Percentiles rank a stretch among this genome's conserved stretches.
Conservation (phyloP, 1,284 basidiomycete species). For the Irpex rosettiformis region DNA sequence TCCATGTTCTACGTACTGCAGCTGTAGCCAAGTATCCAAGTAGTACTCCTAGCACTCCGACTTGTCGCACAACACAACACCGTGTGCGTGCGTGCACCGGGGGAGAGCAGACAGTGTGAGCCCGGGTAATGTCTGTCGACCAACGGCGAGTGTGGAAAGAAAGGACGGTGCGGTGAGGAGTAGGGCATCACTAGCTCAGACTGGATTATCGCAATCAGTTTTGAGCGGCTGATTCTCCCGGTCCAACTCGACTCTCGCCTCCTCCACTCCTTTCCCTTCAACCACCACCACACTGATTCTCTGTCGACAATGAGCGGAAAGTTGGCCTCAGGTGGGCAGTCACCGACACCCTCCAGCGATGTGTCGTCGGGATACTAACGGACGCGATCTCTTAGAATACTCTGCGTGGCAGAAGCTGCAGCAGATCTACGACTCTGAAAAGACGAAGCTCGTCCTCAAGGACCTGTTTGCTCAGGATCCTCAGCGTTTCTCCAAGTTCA, state of each 20-base stretch:
- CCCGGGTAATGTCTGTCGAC: background rate
- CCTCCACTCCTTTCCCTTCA: background rate
- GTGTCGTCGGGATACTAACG: background rate
- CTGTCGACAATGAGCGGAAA: conserved; percentile 30
- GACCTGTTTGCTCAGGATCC: conserved; percentile 92
- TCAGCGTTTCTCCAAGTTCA: conserved; percentile 83
- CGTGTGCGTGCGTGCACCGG: too few species aligned
- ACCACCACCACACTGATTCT: conserved; percentile 6
- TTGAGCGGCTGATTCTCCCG: too few species aligned
- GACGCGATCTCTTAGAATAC: conserved; percentile 56
- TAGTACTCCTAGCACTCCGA: too few species aligned
- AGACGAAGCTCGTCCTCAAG: conserved; percentile 77
- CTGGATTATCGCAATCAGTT: too few species aligned
- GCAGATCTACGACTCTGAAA: conserved; percentile 75
- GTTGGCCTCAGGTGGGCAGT: conserved; percentile 31
- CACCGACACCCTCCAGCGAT: too few species aligned
- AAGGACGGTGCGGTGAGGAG: background rate
- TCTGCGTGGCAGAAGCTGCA: conserved; percentile 91
- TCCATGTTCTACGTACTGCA: too few species aligned
- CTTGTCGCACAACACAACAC: too few species aligned
- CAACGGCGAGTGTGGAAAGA: background rate
- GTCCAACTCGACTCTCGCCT: too few species aligned
- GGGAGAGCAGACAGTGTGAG: background rate
- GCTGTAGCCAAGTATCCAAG: too few species aligned
- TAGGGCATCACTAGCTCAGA: background rate